Conservation (phyloP, 352 stramenopile genomes). For the Pythium periplocum region DNA sequence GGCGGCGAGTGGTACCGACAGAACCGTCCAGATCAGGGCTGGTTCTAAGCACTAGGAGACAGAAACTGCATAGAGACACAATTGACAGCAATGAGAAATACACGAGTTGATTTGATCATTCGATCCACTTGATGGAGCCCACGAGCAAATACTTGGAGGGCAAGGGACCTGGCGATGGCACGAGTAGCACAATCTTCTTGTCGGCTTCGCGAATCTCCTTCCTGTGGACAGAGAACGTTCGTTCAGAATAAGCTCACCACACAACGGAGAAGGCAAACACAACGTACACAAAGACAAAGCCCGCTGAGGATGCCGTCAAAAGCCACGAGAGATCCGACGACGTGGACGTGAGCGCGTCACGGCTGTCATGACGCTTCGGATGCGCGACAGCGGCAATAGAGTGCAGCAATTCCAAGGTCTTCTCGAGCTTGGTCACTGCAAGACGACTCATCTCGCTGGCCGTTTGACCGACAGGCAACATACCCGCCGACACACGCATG, state of each 20-base stretch:
- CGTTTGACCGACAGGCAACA: slow-evolving; percentile 79
- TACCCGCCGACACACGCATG: slow-evolving; percentile 82
- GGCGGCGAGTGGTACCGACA: slow-evolving; percentile 82
- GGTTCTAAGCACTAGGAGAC: slow-evolving; percentile 20
- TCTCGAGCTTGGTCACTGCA: slow-evolving; percentile 64
- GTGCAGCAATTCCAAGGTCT: slow-evolving; percentile 65
- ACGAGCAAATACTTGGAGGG: slow-evolving; percentile 75
- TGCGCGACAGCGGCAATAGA: slow-evolving; percentile 72
- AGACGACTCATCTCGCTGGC: slow-evolving; percentile 64
- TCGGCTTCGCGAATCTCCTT: slow-evolving; percentile 75
- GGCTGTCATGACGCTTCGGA: slow-evolving; percentile 19
- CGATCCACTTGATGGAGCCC: slow-evolving; percentile 85
- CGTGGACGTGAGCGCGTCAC: slow-evolving; percentile 30
- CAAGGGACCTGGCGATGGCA: slow-evolving; percentile 73
- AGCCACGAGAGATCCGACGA: slow-evolving; percentile 58
- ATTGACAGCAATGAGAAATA: background rate
- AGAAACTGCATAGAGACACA: background rate
- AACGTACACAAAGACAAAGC: slow-evolving; percentile 84
- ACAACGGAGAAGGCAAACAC: background rate
- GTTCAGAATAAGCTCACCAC: background rate
- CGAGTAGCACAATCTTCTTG: slow-evolving; percentile 76
- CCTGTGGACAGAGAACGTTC: slow-evolving; percentile 19
- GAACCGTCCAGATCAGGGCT: slow-evolving; percentile 68
- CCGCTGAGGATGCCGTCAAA: slow-evolving; percentile 50
- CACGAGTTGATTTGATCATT: slow-evolving; percentile 23